Base-by-base conservation (phyloP, 2,329 filamentous ascomycete species). In the Decorospora gaudefroyi region DNA sequence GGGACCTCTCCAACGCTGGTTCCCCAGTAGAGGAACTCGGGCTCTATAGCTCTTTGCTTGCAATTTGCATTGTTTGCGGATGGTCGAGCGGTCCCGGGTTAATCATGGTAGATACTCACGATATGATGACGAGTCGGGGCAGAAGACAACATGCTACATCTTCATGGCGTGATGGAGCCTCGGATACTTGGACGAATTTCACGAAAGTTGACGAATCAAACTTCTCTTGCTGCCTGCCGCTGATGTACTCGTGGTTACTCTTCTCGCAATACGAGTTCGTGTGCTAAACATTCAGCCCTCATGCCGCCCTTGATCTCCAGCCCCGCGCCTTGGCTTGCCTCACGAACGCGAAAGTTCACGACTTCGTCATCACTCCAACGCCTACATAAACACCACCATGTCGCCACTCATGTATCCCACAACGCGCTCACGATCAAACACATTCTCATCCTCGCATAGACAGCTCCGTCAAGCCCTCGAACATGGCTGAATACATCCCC, bases 401-500 rank as follows among this genome's bases (percentile, higher is more conserved):
- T 38, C 23, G 35, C 25, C 32, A 42, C 22, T 30, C 27, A 30
- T 34, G 23, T 15, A 27, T 36, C 13, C n/a, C 18, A 42, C 34
- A 21, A 51, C 38, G 33, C 32, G 45, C 36, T 16, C 7, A 18
- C 6, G 4, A 6, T 6, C 28, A 23, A 13, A 26, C 11, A 12
- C 16, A n/a, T 3, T 31, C n/a, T 7, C 9, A 13, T 11, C n/a
- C 9, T 11, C n/a, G 6, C 13, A 12, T 33, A 35, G 29, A 3
- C 15, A 11, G 9, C n/a, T 16, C 12, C 22, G 6, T n/a, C n/a
- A 35, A 12, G 26, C 25, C 22, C 36, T 34, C 12, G 35, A 51
- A 16, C 31, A 70, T 70, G 67, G 57, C 57, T 47, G 57, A 65
- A 18, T 16, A 35, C 2, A 68, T 73, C 15, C 42, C 61, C 16